Base-by-base conservation (phyloP, 345 rosid species). In the Bretschneidera sinensis region DNA sequence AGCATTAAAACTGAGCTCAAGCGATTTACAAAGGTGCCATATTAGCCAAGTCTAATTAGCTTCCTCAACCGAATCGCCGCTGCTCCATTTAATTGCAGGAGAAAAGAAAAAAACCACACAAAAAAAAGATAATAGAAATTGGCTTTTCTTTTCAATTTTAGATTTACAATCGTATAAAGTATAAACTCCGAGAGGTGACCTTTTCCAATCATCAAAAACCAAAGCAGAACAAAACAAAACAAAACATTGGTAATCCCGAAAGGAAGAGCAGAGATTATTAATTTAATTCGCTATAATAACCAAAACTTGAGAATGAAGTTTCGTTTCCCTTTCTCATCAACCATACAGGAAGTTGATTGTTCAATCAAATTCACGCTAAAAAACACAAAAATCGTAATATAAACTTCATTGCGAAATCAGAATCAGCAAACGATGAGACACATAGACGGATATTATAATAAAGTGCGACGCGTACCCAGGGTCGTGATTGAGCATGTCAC, bases 401-500 rank as follows among this genome's bases (percentile, higher is more conserved):
- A 23, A 6, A 2, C n/a, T n/a, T n/a, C n/a, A n/a, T n/a, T n/a
- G n/a, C n/a, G n/a, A 21, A 19, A 51, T 10, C 24, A 9, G 17
- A 51, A 51, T 9, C 11, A 39, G 15, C 11, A 54, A 24, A 54
- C 48, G 15, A 47, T 22, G 54, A 55, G 21, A 28, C 48, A 43
- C 10, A 39, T 34, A 68, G 43, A 52, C 17, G 43, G 50, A 55
- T n/a, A 24, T 49, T 21, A 51, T 33, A 57, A 64, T 19, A 60
- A 48, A 66, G 75, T 51, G 57, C 18, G 24, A 62, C 22, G 66
- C 78, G 19, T 79, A 89, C 96, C 81, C 85, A 43, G 97, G 99
- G 77, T 95, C 97, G 67, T 73, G 91, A 74, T 88, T 95, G 77
- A 94, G 91, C 81, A 88, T 81, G 49, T 95, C 97, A 71, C 98